Evolutionary conservation across 2,329 filamentous ascomycete genomes (phyloP), one percentile per base, ranked within the genome.

Genomic region (Dothidotthia symphoricarpi): DNA sequence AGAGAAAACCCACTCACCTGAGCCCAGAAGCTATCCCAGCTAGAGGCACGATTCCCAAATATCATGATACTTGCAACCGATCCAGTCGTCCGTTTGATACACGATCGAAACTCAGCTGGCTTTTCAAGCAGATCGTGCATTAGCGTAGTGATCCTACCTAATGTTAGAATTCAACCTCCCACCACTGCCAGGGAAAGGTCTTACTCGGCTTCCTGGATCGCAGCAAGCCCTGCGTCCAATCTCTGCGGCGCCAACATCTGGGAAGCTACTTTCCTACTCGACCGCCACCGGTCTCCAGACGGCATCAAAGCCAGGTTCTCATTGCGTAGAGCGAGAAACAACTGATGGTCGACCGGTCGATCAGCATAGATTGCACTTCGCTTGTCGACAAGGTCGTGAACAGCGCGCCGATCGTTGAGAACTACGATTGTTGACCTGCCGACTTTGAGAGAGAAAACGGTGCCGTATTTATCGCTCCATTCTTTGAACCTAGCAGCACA

Each of bases 91-190:
- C 52, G 39, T 12, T 51, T 34, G 26, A 57, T 14, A 32, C 52
- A 50, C 14, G 45, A 53, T 29, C 36, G 47, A 31, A 74, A 78
- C 13, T 71, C 64, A n/a, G 63, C 52, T 22, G 75, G 73, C 7
- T 59, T 63, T 3, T 56, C 52, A 6, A 77, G 60, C 9, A 76
- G 51, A 41, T 75, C 70, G 27, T 68, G 66, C 4, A 76, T 74
- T n/a, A 57, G 31, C 10, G 49, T 49, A 16, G 42, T 51, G 27
- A 47, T 34, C 45, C 48, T 51, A 26, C 34, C 19, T 9, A 22
- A 22, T 40, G 17, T 14, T 29, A 24, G 19, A n/a, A 29, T 24
- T 43, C 28, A 47, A 37, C 24, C 45, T 34, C 36, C 45, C 42
- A 28, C 28, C 24, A 13, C 41, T 31, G 9, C 32, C 29, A 36